Evolutionary conservation across 352 stramenopile genomes (phyloP), one percentile per base, ranked within the genome.

Genomic region (Phytophthora pseudosyringae): DNA sequence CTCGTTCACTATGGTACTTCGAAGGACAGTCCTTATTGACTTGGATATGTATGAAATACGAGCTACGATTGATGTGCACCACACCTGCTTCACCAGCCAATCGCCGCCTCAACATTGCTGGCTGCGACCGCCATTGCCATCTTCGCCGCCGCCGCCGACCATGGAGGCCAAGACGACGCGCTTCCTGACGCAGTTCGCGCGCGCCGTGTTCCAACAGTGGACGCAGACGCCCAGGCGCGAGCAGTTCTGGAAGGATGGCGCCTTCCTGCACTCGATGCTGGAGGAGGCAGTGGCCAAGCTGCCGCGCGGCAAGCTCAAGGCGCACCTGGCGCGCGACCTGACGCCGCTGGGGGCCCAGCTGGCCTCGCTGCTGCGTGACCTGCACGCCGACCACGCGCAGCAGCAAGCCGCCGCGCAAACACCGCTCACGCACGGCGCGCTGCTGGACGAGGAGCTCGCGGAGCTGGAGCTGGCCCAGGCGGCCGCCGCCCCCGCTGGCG

Each of bases 261-360:
- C 49, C 16, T 77, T 77, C 43, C 52, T 91, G 50, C 71, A 55
- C 49, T 29, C 51, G 4, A 59, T 81, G 35, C 67, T 91, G n/a
- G 71, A 91, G 54, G 80, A 89, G 32, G 80, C 76, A 2, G 68
- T 78, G 32, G 78, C 82, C 47, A 91, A 91, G 67, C 65, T 91
- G 55, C 82, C 82, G 26, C 65, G 57, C 54, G 67, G 70, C 3
- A 52, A 75, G 50, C 71, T 91, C 44, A 85, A 88, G 55, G 53
- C 52, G 28, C 67, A 81, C 16, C 59, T 91, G 25, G 39, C 55
- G 31, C 73, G 76, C 47, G 76, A 91, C 35, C 46, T 88, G 25
- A 25, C 51, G 33, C 6, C 49, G 11, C 68, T 69, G 21, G 66
- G 64, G 46, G 39, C 51, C 12, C 59, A 67, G 33, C 58, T 91